phyloP scores from a whole-genome alignment of 2,329 filamentous ascomycete genomes.

The Coniella vitis region DNA sequence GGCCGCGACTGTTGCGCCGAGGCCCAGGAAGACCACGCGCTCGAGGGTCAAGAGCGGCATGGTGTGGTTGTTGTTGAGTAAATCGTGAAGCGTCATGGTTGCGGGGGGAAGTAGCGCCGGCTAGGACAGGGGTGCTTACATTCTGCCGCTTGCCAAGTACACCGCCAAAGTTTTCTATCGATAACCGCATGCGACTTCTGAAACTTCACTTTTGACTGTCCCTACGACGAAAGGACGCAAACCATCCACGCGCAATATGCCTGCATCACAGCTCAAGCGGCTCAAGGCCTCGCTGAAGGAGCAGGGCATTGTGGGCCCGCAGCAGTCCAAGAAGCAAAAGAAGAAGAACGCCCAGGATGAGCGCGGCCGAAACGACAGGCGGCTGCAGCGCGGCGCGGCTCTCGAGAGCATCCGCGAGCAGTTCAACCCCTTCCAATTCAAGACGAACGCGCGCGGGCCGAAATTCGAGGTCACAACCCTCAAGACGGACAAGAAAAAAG shows the following conservation, averaged over 20 bases:
- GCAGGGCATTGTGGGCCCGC: conserved; percentile 82
- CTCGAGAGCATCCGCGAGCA: conserved; percentile 84
- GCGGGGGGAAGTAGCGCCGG: too few species aligned
- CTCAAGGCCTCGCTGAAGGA: conserved; percentile 86
- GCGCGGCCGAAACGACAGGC: conserved; percentile 61
- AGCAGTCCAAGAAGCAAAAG: conserved; percentile 93
- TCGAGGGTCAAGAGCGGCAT: conserved; percentile 33
- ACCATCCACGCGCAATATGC: conserved; percentile 52
- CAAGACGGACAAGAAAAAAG: conserved; percentile 49
- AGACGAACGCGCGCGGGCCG: conserved; percentile 65
- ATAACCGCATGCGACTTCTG: conserved; percentile 19
- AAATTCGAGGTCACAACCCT: conserved; percentile 82
- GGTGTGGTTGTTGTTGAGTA: too few species aligned
- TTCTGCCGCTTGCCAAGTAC: conserved; percentile 19
- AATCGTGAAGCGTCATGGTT: too few species aligned
- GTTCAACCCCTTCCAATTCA: conserved; percentile 97
- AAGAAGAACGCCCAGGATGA: conserved; percentile 64
- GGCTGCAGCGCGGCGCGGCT: conserved; percentile 68
- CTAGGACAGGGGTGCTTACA: too few species aligned
- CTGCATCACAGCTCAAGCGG: conserved; percentile 92
- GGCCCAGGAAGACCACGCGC: conserved; percentile 44
- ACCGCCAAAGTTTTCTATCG: conserved; percentile 26
- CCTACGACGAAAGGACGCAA: too few species aligned
- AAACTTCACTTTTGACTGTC: conserved; percentile 5
- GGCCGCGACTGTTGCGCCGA: conserved; percentile 52